Percentiles rank a stretch among this genome's conserved stretches.
Conservation (phyloP, 139 green algal species). For the Chlorella ohadii region DNA sequence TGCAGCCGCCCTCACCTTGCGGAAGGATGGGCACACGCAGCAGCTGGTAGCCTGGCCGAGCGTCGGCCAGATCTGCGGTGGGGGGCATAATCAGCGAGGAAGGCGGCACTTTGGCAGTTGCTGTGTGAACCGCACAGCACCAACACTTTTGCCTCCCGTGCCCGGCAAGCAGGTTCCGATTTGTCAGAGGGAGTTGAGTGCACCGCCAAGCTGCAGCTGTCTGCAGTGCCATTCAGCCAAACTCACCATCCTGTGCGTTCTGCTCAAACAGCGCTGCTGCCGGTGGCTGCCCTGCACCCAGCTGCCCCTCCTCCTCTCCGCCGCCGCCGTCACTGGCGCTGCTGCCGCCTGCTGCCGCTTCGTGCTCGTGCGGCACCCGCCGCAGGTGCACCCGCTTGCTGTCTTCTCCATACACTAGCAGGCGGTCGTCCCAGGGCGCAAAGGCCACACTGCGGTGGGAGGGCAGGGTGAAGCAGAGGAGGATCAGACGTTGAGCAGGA, state of each 20-base stretch:
- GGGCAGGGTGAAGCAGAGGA: too few relatives aligned
- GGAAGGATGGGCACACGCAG: constrained; percentile 13
- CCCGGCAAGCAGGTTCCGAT: too few relatives aligned
- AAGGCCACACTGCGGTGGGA: constrained; percentile 17
- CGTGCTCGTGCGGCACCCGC: not conserved
- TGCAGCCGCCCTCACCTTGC: not conserved
- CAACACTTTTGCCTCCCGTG: too few relatives aligned
- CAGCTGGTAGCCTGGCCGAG: not conserved
- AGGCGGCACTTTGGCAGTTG: too few relatives aligned
- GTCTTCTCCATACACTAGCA: constrained; percentile 43
- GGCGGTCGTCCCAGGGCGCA: constrained; percentile 29
- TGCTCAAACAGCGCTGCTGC: not conserved
- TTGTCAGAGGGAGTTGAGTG: too few relatives aligned
- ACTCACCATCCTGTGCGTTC: not conserved
- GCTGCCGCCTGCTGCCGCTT: not conserved
- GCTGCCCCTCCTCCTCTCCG: not conserved
- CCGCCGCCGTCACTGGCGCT: too few relatives aligned
- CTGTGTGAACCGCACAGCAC: not conserved
- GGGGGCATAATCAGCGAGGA: too few relatives aligned
- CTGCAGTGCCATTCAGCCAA: too few relatives aligned
- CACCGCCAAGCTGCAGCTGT: too few relatives aligned
- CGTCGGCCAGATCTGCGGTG: constrained; percentile 11
- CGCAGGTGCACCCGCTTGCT: not conserved
- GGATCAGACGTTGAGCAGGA: too few relatives aligned
- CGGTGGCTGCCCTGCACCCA: too few relatives aligned